Base-by-base conservation (phyloP, 768 basidiomycete species). In the Favolaschia claudopus region DNA sequence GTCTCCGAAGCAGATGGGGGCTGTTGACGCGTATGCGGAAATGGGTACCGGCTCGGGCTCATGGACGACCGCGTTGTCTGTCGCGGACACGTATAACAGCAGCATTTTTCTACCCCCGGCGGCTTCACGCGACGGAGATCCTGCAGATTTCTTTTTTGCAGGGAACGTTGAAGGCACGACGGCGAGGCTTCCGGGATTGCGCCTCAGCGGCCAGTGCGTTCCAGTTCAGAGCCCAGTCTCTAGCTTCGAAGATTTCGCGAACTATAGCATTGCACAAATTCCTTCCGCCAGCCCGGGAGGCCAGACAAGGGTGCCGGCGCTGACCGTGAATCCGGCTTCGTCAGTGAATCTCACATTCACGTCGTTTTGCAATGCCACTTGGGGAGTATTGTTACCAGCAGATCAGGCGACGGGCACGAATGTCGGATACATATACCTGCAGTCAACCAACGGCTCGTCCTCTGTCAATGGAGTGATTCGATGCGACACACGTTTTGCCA, bases 101-200 rank as follows among this genome's bases (percentile, higher is more conserved):
- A 67, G 52, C 32, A 29, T 62, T 7, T 67, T 53, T 38, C 43
- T 53, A 4, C 64, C 60, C 6, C 29, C 43, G 5, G 49, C 34
- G 4, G 49, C 24, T 1, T 40, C 58, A 19, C 54, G 53, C 22
- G 14, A 14, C 47, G 19, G 8, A 25, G 57, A 64, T 25, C 59
- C 54, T 7, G 6, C 22, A 12, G 64, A 63, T 32, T 55, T 59
- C 38, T 67, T 65, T 45, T 62, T 67, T 46, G 56, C 50, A 2
- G 66, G 61, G 33, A 40, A 55, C 46, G 55, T 61, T 9, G 40
- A 56, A 9, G 55, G 49, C 12, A 44, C 29, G 50, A 55, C 54
- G n/a, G 45, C 45, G 37, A 45, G 34, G 29, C 58, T 67, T 15
- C 67, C 67, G 7, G 67, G 67, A 4, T 33, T 65, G 38, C 67